These are phyloP conservation scores for Umbelopsis sp. DNA, from an alignment of 371 early-diverging fungal species.

Conservation along the genomic window DNA sequence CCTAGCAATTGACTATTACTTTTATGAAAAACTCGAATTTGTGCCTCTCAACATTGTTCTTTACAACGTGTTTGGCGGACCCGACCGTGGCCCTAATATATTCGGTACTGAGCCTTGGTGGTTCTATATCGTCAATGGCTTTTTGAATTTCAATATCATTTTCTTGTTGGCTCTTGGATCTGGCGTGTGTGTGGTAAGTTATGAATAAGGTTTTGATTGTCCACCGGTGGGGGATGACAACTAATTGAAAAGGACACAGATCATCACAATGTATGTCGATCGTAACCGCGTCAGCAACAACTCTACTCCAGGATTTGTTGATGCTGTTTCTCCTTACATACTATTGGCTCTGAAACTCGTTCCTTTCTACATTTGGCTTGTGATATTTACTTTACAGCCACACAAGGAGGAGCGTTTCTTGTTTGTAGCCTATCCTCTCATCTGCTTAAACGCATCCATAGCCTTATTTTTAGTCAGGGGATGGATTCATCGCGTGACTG, in stretches of 20 bases:
- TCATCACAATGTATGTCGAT: conserved; percentile 46
- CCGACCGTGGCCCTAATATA: conserved; percentile 77
- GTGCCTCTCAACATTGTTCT: conserved; percentile 87
- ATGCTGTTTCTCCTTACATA: conserved; percentile 44
- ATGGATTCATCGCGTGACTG: conserved; percentile 39
- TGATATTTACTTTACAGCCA: conserved; percentile 82
- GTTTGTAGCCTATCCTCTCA: conserved; percentile 89
- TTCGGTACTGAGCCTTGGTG: conserved; percentile 95
- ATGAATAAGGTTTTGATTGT: no score
- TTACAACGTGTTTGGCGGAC: conserved; percentile 87
- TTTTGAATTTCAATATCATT: conserved; percentile 86
- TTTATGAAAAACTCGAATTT: conserved; percentile 71
- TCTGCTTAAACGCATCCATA: conserved; percentile 80
- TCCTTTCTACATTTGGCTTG: conserved; percentile 79
- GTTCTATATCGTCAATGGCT: conserved; percentile 86
- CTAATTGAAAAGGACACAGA: conserved; percentile 17
- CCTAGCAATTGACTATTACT: conserved; percentile 72
- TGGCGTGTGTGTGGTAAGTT: conserved; percentile 63
- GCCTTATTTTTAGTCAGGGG: conserved; percentile 62
- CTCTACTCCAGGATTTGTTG: conserved; percentile 32
- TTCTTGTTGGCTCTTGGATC: conserved; percentile 73
- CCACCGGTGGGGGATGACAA: no score
- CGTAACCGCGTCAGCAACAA: conserved; percentile 36
- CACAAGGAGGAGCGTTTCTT: conserved; percentile 98
- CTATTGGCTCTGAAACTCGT: conserved; percentile 58